Conservation (phyloP, 768 basidiomycete genomes). For the Aureoboletus auriporus region DNA sequence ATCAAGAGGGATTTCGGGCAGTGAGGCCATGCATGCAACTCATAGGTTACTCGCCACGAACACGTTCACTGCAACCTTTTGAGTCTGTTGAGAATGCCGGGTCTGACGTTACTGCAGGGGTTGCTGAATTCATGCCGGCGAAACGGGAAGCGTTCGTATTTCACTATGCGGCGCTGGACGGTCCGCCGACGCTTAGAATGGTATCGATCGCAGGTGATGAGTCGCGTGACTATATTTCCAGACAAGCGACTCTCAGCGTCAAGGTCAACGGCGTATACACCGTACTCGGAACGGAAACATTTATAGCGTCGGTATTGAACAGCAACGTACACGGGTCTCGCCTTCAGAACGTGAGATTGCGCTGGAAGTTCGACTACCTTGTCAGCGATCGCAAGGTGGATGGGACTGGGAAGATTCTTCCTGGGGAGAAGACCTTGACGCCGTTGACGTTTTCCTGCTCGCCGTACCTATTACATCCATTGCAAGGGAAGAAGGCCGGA, state of each 20-base stretch:
- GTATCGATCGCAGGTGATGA: constrained; percentile 65
- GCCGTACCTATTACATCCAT: constrained; percentile 53
- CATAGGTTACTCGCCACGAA: constrained; percentile 43
- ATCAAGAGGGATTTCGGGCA: constrained; percentile 79
- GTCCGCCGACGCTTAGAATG: constrained; percentile 65
- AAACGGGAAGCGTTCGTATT: constrained; percentile 59
- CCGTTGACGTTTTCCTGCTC: constrained; percentile 76
- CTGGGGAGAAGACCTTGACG: constrained; percentile 69
- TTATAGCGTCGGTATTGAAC: constrained; percentile 15
- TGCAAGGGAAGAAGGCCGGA: constrained; percentile 62
- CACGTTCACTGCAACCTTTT: constrained; percentile 24
- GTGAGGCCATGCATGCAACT: constrained; percentile 57
- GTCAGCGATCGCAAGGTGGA: constrained; percentile 58
- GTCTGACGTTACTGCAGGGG: constrained; percentile 37
- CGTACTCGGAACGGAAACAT: constrained; percentile 62
- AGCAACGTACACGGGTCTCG: constrained; percentile 14
- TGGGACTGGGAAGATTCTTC: constrained; percentile 39
- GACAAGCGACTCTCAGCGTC: constrained; percentile 66
- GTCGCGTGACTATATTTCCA: constrained; percentile 68
- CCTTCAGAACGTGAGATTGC: constrained; percentile 38
- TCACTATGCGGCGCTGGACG: constrained; percentile 67
- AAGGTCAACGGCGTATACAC: constrained; percentile 74
- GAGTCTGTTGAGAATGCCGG: constrained; percentile 22
- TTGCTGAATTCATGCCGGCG: constrained; percentile 64
- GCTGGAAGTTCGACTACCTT: constrained; percentile 79